These are phyloP conservation scores for Crithidia bombi DNA, from an alignment of 208 protist genomes.

Conservation along the genomic window DNA sequence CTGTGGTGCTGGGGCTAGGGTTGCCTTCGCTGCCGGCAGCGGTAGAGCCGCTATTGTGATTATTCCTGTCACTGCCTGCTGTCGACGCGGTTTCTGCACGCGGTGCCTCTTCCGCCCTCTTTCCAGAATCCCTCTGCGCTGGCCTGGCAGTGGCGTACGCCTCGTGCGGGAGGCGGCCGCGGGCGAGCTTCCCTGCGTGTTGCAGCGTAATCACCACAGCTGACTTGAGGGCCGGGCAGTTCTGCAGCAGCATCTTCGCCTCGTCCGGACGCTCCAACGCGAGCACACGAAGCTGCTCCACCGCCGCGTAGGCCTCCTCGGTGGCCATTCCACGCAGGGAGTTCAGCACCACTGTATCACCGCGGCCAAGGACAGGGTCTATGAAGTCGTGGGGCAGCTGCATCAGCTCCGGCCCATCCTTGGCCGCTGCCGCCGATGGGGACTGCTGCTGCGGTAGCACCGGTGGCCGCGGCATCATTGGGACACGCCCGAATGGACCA, in stretches of 20 bases:
- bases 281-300: constrained; percentile 88
- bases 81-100: too few species aligned
- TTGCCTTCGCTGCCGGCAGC: not conserved
- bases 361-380: constrained; percentile 71
- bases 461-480: constrained; percentile 20
- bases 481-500: constrained; percentile 11
- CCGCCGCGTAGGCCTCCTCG: constrained; percentile 84
- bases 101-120: constrained; percentile 18
- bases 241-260: constrained; percentile 65
- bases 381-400: constrained; percentile 56
- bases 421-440: constrained; percentile 19
- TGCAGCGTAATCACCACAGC: constrained; percentile 85
- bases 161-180: constrained; percentile 51
- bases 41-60: not conserved
- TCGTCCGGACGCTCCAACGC: constrained; percentile 72
- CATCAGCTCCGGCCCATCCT: constrained; percentile 45
- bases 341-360: constrained; percentile 60
- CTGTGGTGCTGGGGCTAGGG: not conserved
- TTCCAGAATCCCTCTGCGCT: constrained; percentile 7
- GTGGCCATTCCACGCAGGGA: constrained; percentile 53
- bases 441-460: constrained; percentile 9
- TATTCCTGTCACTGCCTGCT: too few species aligned
- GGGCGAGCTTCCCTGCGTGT: constrained; percentile 70
- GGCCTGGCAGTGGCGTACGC: constrained; percentile 36
- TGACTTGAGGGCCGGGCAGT: constrained; percentile 67